These are phyloP conservation scores for Ramalina intermedia DNA, from an alignment of 495 filamentous ascomycete species.

Conservation along the genomic window DNA sequence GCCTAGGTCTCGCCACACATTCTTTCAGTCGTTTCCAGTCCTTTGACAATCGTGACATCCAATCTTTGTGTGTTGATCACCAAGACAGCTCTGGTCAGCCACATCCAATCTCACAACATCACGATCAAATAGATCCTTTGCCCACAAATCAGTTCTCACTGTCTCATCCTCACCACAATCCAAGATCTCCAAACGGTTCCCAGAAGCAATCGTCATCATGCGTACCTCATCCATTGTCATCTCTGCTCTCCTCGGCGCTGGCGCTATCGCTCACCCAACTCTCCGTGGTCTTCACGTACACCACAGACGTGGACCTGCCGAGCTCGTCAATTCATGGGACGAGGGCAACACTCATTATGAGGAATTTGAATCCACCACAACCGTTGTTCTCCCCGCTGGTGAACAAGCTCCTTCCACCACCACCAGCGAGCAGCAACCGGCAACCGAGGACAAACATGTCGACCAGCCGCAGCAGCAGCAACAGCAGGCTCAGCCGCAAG, in stretches of 20 bases:
- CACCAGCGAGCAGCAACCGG: neutral
- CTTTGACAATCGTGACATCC: neutral
- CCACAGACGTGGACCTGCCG: constrained; percentile 6
- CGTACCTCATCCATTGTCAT: constrained; percentile 8
- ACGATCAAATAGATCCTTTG: neutral
- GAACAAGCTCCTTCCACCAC: neutral
- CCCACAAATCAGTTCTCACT: neutral
- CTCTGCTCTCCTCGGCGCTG: constrained; percentile 10
- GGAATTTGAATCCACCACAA: constrained; percentile 3
- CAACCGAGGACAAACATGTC: neutral
- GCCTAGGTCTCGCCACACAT: constrained; percentile 2
- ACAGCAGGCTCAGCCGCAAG: neutral
- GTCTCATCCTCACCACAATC: neutral
- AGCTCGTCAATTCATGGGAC: neutral
- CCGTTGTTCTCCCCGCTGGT: neutral
- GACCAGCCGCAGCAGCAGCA: neutral
- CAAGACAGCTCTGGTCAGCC: neutral
- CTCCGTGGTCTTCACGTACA: constrained; percentile 7
- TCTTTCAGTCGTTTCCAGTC: neutral
- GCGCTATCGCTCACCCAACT: constrained; percentile 9
- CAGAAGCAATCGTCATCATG: constrained; percentile 2
- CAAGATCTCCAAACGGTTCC: neutral
- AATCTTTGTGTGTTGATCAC: constrained; percentile 4
- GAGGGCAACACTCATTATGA: constrained; percentile 1
- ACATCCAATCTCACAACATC: neutral